Percentiles rank a stretch among this genome's conserved stretches.
phyloP scores from a whole-genome alignment of 2,329 filamentous ascomycete species.

The Arthrobotrys entomopaga region DNA sequence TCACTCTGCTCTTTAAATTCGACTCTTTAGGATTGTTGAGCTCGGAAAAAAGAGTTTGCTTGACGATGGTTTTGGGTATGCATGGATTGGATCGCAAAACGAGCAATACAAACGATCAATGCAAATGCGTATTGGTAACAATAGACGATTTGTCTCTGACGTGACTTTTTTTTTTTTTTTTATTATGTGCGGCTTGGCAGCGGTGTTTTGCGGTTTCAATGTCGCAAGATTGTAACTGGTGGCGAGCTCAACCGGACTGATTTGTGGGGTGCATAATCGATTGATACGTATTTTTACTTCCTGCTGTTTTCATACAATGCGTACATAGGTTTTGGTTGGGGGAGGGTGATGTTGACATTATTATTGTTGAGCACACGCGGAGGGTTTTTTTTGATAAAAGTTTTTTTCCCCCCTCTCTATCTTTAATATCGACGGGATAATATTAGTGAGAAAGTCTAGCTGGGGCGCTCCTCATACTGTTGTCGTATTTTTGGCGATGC shows the following conservation, averaged over 20 bases:
- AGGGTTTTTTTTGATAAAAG: background rate
- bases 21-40: background rate
- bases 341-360: background rate
- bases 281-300: background rate
- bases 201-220: background rate
- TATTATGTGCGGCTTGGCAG: background rate
- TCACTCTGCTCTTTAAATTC: background rate
- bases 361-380: background rate
- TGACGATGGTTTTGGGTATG: slow-evolving; percentile 3
- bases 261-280: background rate
- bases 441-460: background rate
- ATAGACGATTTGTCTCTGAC: background rate
- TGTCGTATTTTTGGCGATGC: too few relatives aligned
- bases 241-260: background rate
- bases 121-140: background rate
- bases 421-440: background rate
- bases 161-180: background rate
- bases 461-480: background rate
- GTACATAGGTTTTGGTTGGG: background rate
- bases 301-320: slow-evolving; percentile 1
- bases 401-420: background rate
- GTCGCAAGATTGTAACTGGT: background rate
- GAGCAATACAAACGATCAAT: background rate
- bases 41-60: background rate
- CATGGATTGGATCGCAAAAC: slow-evolving; percentile 1